Evolutionary conservation across 2,329 filamentous ascomycete species (phyloP), one percentile per base, ranked within the genome.

Genomic region (Fusarium tjaetaba): DNA sequence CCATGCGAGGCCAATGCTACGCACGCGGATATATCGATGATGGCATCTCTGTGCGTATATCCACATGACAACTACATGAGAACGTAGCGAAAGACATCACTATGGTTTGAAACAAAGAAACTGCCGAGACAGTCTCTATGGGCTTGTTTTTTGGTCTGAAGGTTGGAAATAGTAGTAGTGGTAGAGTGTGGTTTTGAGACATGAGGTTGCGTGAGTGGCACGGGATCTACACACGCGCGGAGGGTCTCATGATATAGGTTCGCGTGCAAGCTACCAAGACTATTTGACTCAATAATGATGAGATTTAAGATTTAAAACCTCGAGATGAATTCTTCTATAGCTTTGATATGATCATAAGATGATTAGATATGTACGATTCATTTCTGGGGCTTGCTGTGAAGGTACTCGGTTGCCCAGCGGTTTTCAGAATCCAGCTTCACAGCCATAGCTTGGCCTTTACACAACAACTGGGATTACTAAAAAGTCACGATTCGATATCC

Each of bases 1-100:
- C 10, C 11, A 43, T 18, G 42, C 15, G 24, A 43, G 42, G 42
- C n/a, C n/a, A 24, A 5, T 43, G 6, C 15, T 24, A 18, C 6
- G 42, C 34, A 55, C 24, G 34, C 34, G 51, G 51, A 28, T 55
- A 28, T 55, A n/a, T 53, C 36, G 9, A 45, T 55, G 53, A 67
- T 53, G 28, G 20, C 24, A 56, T 57, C 20, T 22, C 15, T 11
- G 7, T 13, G 22, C 5, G 11, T 22, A 24, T 34, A 24, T 46
- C 55, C 70, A 24, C 70, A 62, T 73, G 70, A 57, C 49, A 43
- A 49, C 26, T 45, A 55, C 49, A 72, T 60, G 59, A 62, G 65
- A 59, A 49, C 70, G 51, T 61, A 51, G 59, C 30, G 20, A 22
- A 41, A 58, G 59, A 51, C 49, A 46, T n/a, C 11, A 14, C 11